Conservation (phyloP, 73 alveolate genomes). For the Paramecium tetraurelia region DNA sequence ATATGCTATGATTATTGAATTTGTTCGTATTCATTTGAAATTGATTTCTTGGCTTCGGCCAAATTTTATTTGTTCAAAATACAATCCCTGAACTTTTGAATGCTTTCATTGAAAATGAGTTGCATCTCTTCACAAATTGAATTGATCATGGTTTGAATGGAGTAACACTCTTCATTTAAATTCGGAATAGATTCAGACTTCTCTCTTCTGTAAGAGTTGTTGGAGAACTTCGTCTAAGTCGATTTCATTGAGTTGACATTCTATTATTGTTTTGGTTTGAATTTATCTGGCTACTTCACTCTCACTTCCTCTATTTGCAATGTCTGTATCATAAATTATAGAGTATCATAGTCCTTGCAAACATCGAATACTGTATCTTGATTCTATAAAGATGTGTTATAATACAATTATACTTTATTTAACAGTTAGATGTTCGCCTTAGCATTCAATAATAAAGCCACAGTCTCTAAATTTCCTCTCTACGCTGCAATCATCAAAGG, state of each 20-base stretch:
- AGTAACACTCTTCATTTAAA: neutral
- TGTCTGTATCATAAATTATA: neutral
- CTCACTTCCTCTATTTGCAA: neutral
- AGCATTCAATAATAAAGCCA: constrained; percentile 34
- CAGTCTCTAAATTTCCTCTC: constrained; percentile 34
- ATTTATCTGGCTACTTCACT: constrained; percentile 37
- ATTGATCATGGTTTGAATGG: neutral
- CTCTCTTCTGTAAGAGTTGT: neutral
- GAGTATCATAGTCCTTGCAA: constrained; percentile 33
- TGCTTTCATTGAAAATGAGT: neutral
- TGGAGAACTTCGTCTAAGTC: neutral
- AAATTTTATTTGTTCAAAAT: neutral
- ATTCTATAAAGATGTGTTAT: neutral
- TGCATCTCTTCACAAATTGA: constrained; percentile 17
- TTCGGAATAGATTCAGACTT: neutral
- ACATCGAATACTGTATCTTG: constrained; percentile 36
- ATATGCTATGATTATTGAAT: neutral
- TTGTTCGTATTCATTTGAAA: neutral
- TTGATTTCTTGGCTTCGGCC: neutral
- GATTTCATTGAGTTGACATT: neutral
- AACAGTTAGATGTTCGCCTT: constrained; percentile 4
- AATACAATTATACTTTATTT: constrained; percentile 18
- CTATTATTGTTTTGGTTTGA: neutral
- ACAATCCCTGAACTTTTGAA: neutral
- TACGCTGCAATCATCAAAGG: constrained; percentile 52